Evolutionary conservation across 2,329 filamentous ascomycete genomes (phyloP).

Genomic region (Apiospora kogelbergensis): DNA sequence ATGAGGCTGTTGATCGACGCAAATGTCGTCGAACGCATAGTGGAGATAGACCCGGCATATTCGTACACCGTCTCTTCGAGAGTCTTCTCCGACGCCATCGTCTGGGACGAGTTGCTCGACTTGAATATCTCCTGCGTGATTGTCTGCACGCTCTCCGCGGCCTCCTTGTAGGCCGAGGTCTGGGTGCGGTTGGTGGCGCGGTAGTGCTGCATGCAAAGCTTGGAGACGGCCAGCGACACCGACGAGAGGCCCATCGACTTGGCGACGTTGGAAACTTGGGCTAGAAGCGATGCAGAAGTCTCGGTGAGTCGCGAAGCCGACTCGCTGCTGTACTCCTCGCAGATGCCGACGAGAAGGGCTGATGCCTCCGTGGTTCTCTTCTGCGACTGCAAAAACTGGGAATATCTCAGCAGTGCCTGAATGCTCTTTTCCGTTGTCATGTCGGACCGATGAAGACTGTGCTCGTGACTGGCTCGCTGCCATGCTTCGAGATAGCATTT

Average conservation of each 20-base stretch:
- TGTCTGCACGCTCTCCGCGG: conserved; percentile 42
- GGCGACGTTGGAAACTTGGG: conserved; percentile 44
- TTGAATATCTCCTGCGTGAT: conserved; percentile 43
- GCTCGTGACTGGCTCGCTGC: conserved; percentile 48
- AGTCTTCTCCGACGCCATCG: conserved; percentile 38
- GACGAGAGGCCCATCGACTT: conserved; percentile 43
- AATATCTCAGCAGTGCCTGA: conserved; percentile 44
- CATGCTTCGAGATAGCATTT: conserved; percentile 49
- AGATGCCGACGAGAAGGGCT: conserved; percentile 44
- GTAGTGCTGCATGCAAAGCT: conserved; percentile 37
- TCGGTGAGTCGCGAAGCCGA: conserved; percentile 39
- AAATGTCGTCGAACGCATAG: conserved; percentile 39
- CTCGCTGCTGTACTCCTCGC: conserved; percentile 44
- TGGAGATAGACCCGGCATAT: conserved; percentile 37
- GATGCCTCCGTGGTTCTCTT: conserved; percentile 44
- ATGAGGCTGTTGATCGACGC: conserved; percentile 40
- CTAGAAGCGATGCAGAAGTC: conserved; percentile 34
- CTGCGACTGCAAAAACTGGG: conserved; percentile 44
- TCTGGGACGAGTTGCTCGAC: conserved; percentile 27
- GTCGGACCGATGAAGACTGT: conserved; percentile 38
- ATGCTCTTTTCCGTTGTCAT: conserved; percentile 49
- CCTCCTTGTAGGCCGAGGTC: conserved; percentile 36
- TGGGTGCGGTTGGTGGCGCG: conserved; percentile 36
- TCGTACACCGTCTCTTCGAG: conserved; percentile 45
- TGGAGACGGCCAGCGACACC: conserved; percentile 47